Base-by-base conservation (phyloP, 345 rosid genomes). In the Gossypium longicalyx region DNA sequence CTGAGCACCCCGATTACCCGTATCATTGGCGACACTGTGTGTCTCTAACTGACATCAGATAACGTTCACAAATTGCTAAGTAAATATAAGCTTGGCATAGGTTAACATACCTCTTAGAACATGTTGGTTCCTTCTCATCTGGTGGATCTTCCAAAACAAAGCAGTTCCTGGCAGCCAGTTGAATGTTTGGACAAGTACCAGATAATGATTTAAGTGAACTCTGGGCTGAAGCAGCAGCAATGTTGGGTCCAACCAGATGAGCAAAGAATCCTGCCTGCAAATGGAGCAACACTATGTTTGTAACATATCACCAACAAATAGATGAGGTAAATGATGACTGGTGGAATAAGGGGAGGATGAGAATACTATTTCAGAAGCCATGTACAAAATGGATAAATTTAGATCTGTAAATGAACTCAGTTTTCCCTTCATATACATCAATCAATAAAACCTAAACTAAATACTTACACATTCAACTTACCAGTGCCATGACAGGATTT, bases 401-500 rank as follows among this genome's bases (percentile, higher is more conserved):
- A 15, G 45, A 56, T 43, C 0, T 6, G 38, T 13, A 64, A 51
- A 63, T 44, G 9, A 67, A 71, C 3, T 47, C 19, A 47, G 17
- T 25, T 71, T 66, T 59, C 34, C 52, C 23, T 49, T 48, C 27
- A 9, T 19, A 72, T 2, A 13, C 54, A 22, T 72, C 10, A 10
- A 72, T 23, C 27, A 45, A 27, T 56, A 67, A 57, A 45, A 38
- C 44, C 59, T 12, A 38, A 58, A 72, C 61, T 72, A 20, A 22
- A 22, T 27, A 15, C 15, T 43, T 51, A 71, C 58, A 66, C 52
- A 54, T 25, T 44, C 57, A 71, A 84, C 98, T 83, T 86, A 93
- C 99, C 97, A 96, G 78, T 70, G 98, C 98, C 97, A 96, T 91
- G 78, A 86, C 98, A 71, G 99, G 98, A 82, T 91, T 93, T 78